Evolutionary conservation across 139 green algal genomes (phyloP), one percentile per base, ranked within the genome.

Genomic region (Monoraphidium neglectum): DNA sequence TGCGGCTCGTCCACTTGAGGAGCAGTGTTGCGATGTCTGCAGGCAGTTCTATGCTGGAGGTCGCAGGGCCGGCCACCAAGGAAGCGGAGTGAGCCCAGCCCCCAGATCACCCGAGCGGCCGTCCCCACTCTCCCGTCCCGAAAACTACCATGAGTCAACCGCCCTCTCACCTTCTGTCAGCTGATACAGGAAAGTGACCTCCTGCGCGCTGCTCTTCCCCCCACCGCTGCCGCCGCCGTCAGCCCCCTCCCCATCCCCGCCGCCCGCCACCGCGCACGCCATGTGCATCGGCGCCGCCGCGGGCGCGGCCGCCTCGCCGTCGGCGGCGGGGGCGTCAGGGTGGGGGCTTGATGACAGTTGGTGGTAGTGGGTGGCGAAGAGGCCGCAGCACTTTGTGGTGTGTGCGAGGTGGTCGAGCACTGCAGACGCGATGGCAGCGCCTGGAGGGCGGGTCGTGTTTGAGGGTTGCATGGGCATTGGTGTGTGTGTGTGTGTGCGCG

Each of bases 331-430:
- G 56, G 13, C n/a, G 6, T 10, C 24, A 21, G 30, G n/a, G 21
- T 8, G 24, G 43, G 46, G 40, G 30, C 8, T 40, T 33, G 61
- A 46, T 46, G 36, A 59, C 21, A 98, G 82, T 54, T 87, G 78
- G 83, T 99, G 96, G 83, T 98, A 99, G 88, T 99, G 97, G 15
- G 97, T 99, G 24, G 94, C 96, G 86, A 99, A 99, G 35, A 99
- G 79, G 23, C 90, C 91, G 32, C 92, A 87, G 87, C 90, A 97
- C 49, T 81, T n/a, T 12, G 53, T 87, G 36, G 33, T 74, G 56
- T 85, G 57, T 16, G 85, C 84, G 33, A 99, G 78, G 76, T 97
- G 84, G 32, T 94, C 43, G 23, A 98, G 85, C 54, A 99, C 96
- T 2, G 95, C 93, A 3, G 82, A 90, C 33, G 96, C 96, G 35